Evolutionary conservation across 441 rosid genomes (phyloP).

Genomic region (Gossypium gossypioides): DNA sequence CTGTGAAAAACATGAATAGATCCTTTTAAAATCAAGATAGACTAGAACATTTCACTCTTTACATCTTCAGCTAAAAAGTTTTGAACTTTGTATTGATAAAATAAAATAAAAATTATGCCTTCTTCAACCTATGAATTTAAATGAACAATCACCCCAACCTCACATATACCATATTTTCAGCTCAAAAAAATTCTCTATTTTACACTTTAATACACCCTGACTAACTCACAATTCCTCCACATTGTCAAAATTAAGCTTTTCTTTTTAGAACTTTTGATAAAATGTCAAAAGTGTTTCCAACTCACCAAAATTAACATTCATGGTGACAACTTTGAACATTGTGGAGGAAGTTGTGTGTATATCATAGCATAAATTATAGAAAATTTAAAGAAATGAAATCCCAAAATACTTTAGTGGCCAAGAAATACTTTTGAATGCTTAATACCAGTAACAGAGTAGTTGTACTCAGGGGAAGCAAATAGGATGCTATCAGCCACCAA

Average conservation of each 20-base stretch:
- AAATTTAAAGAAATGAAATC: not conserved
- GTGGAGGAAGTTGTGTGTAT: not conserved
- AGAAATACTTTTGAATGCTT: not conserved
- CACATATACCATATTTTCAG: not conserved
- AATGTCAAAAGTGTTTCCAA: not conserved
- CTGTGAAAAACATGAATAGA: not conserved
- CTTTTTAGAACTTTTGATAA: not conserved
- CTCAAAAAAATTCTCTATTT: not conserved
- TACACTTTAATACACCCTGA: not conserved
- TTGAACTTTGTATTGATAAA: not conserved
- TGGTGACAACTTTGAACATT: not conserved
- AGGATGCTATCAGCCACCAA: slow-evolving; percentile 43
- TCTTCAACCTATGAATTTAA: not conserved
- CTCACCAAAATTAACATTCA: not conserved
- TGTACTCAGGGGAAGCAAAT: slow-evolving; percentile 74
- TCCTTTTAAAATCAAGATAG: not conserved
- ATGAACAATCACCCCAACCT: not conserved
- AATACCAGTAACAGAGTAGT: slow-evolving; percentile 59
- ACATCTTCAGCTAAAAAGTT: not conserved
- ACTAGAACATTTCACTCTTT: not conserved
- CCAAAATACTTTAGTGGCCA: not conserved
- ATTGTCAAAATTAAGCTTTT: not conserved
- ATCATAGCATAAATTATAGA: not conserved
- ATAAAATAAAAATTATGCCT: not conserved
- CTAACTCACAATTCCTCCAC: not conserved